Percentiles rank a stretch among this genome's conserved stretches.
phyloP scores from a whole-genome alignment of 495 filamentous ascomycete species.

The Geoglossum glabrum region DNA sequence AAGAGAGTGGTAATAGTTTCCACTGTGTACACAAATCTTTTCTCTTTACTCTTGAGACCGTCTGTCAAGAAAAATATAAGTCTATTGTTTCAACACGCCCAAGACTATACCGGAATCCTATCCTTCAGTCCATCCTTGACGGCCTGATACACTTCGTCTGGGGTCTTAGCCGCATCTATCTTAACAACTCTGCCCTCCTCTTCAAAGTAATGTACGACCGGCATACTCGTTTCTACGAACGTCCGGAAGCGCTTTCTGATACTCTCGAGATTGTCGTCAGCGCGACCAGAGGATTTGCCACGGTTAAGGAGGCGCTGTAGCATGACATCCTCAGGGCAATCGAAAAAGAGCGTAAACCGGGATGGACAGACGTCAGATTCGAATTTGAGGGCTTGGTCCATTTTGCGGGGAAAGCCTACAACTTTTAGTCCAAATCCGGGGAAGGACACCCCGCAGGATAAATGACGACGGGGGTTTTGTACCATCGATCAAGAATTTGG shows the following conservation, averaged over 20 bases:
- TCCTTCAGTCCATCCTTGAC: constrained; percentile 35
- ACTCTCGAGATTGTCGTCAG: constrained; percentile 85
- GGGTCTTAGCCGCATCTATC: constrained; percentile 42
- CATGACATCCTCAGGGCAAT: constrained; percentile 80
- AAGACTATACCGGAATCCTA: constrained; percentile 12
- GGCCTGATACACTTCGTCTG: constrained; percentile 54
- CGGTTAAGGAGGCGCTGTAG: constrained; percentile 61
- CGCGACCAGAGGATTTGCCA: constrained; percentile 74
- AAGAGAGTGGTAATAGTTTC: too few species aligned
- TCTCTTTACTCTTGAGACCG: too few species aligned
- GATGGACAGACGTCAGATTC: constrained; percentile 73
- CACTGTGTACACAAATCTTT: too few species aligned
- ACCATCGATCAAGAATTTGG: constrained; percentile 70
- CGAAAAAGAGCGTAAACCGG: constrained; percentile 71
- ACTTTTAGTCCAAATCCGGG: not conserved
- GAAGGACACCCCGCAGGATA: not conserved
- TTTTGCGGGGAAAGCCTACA: constrained; percentile 75
- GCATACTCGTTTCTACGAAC: constrained; percentile 91
- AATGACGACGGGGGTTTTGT: not conserved
- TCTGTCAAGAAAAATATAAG: too few species aligned
- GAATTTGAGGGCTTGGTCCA: constrained; percentile 89
- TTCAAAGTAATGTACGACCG: constrained; percentile 75
- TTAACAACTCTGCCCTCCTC: constrained; percentile 56
- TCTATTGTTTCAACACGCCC: too few species aligned
- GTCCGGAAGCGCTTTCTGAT: constrained; percentile 90